Conservation (phyloP, 331 rosid genomes). For the Rhamnella rubrinervis region DNA sequence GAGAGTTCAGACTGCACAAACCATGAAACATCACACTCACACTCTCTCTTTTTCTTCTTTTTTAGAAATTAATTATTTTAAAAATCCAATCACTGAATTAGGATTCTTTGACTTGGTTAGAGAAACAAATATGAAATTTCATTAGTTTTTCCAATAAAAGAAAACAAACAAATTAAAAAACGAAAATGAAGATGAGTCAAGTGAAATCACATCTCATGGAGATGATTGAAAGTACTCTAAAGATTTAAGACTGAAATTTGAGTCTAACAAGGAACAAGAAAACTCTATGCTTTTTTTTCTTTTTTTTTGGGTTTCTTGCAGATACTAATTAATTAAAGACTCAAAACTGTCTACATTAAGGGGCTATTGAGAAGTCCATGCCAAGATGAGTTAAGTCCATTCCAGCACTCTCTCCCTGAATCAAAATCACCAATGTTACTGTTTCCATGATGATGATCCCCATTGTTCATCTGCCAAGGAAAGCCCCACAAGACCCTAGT, state of each 20-base stretch:
- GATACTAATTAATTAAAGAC: not conserved
- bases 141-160: slow-evolving; percentile 39
- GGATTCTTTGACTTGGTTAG: slow-evolving; percentile 34
- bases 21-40: slow-evolving; percentile 65
- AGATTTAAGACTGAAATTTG: slow-evolving; percentile 27
- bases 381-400: slow-evolving; percentile 68
- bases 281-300: slow-evolving; percentile 24
- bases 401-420: slow-evolving; percentile 77
- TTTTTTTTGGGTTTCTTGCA: slow-evolving; percentile 6
- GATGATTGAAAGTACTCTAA: slow-evolving; percentile 4
- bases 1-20: slow-evolving; percentile 53
- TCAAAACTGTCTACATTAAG: slow-evolving; percentile 50
- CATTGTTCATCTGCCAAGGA: slow-evolving; percentile 77
- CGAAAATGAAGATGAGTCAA: not conserved
- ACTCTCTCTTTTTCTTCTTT: slow-evolving; percentile 14
- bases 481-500: slow-evolving; percentile 72
- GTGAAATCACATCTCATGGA: no score
- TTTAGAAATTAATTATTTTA: slow-evolving; percentile 15
- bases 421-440: slow-evolving; percentile 52
- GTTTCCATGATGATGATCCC: slow-evolving; percentile 31
- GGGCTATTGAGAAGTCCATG: slow-evolving; percentile 92
- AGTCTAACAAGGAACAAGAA: slow-evolving; percentile 27
- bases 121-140: slow-evolving; percentile 45
- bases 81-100: slow-evolving; percentile 1
- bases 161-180: slow-evolving; percentile 16